Base-by-base conservation (phyloP, 164 flowering plant genomes). In the grape (Vitis vinifera) region DNA sequence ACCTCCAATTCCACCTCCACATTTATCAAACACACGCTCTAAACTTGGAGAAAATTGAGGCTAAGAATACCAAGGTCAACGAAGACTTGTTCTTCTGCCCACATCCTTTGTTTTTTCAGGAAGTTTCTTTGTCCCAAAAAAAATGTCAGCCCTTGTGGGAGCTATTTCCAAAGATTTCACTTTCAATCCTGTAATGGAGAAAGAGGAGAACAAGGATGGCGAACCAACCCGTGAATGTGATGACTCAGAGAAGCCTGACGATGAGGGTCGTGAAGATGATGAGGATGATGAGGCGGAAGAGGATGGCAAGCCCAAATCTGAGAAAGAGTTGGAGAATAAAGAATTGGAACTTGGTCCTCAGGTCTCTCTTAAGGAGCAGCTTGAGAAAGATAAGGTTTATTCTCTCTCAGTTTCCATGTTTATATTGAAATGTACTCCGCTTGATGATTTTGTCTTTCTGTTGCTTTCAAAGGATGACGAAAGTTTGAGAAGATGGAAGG, bases 401-500 rank as follows among this genome's bases (percentile, higher is more conserved):
- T 29, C n/a, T 66, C 53, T 65, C 3, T 64, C 13, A 53, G 13
- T 69, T 10, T 69, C n/a, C 10, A 60, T 53, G 29, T 15, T 55
- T 19, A 17, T 62, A 53, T 49, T 30, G 16, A 16, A 23, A 52
- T 8, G 10, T 68, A 11, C 17, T 37, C 44, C 1, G 7, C 7
- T 3, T 37, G 6, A 37, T 37, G 44, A 37, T 27, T 51, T 56
- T 48, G n/a, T 27, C 52, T 27, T 9, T 23, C 62, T 52, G 44
- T 59, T 17, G 10, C 31, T 48, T n/a, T 17, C 47, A 37, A 49
- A 80, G 87, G 87, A 84, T 69, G 87, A 84, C 65, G 87, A 79
- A 73, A 83, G 87, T 65, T 68, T 83, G 81, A 79, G 83, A 76
- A 78, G 78, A 72, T 83, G 86, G 86, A 83, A 84, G 71, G 85